Evolutionary conservation across 148 eudicot species (phyloP), one percentile per base, ranked within the genome.

Genomic region (Silene latifolia): DNA sequence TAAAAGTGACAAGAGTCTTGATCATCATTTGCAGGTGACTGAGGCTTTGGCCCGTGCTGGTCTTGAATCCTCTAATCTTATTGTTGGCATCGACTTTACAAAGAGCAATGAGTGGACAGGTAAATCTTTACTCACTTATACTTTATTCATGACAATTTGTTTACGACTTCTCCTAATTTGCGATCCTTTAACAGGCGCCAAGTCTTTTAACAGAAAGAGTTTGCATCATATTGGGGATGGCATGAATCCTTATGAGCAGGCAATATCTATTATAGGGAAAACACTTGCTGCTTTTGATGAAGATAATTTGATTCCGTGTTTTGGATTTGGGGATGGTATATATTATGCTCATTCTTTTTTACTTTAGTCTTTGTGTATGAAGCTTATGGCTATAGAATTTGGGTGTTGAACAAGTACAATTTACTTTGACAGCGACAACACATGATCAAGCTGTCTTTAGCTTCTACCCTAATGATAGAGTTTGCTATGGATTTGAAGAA

Each of bases 71-170:
- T 92, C 97, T 57, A 95, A 95, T 86, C 96, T 95, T 24, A 92
- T 95, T 69, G 84, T 95, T 60, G 99, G 97, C 42, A 85, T 95
- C 58, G 99, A 95, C 83, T 95, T 92, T 81, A 95, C 99, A 15
- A 95, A 95, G 84, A 95, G 99, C 89, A 95, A 95, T 81, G 99
- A 95, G 80, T 95, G 99, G 99, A 95, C 97, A 74, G 99, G 99
- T 95, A 74, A 71, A 8, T 53, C 77, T 17, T 17, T 5, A 18
- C 63, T 61, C 10, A 32, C 35, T 64, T 24, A 17, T 23, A 21
- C 47, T 80, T 80, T 9, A 15, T 25, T 70, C 7, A 14, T 69
- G 57, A 15, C 19, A n/a, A 24, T 12, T 60, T 23, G 42, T 25
- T 23, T n/a, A 32, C 39, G 15, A n/a, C 29, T 24, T 27, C 13